phyloP scores from a whole-genome alignment of 768 basidiomycete genomes.

The Amanita molliuscula region DNA sequence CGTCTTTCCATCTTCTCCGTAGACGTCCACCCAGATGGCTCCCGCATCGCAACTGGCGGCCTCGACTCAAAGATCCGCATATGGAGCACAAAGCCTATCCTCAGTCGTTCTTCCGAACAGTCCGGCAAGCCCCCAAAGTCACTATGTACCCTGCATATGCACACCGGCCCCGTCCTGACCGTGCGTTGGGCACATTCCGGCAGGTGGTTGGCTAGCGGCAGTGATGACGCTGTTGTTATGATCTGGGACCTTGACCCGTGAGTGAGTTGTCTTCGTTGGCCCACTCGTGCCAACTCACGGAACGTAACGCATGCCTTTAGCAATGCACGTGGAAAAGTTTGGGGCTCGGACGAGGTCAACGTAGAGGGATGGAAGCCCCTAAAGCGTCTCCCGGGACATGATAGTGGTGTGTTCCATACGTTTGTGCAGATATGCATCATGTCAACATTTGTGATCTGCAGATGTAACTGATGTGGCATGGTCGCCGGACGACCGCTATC shows the following conservation, averaged over 20 bases:
- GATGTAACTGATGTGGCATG: conserved; percentile 95
- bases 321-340: conserved; percentile 74
- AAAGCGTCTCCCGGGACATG: conserved; percentile 86
- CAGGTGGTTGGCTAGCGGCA: conserved; percentile 89
- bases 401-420: conserved; percentile 57
- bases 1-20: conserved; percentile 84
- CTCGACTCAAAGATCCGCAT: conserved; percentile 94
- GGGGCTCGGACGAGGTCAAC: conserved; percentile 93
- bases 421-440: background rate
- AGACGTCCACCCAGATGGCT: conserved; percentile 92
- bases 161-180: conserved; percentile 86
- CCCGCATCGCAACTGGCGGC: conserved; percentile 94
- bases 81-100: conserved; percentile 94
- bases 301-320: conserved; percentile 25
- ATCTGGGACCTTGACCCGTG: conserved; percentile 97
- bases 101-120: conserved; percentile 59
- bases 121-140: conserved; percentile 74
- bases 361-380: conserved; percentile 96
- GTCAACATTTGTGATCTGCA: conserved; percentile 18
- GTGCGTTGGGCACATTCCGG: conserved; percentile 94
- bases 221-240: conserved; percentile 93
- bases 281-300: conserved; percentile 3
- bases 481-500: conserved; percentile 85
- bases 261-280: conserved; percentile 23
- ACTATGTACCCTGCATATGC: conserved; percentile 85